phyloP scores from a whole-genome alignment of 129 eudicot genomes.

The Ambrosia trifida region DNA sequence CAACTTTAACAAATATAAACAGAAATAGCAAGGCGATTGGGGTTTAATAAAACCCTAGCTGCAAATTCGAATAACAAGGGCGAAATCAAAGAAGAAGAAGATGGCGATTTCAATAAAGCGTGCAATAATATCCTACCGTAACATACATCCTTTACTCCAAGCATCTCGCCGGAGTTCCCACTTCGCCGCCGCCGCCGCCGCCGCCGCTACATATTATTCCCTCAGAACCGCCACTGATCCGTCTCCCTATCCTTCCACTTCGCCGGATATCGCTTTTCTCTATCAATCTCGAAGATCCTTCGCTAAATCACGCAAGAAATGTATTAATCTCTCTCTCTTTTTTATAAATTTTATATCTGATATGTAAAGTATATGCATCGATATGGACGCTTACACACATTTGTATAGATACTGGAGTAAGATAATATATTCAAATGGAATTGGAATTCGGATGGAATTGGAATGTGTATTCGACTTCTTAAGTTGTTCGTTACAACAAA shows the following conservation, averaged over 20 bases:
- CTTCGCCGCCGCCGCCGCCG: conserved; percentile 31
- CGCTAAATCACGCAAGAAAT: conserved; percentile 75
- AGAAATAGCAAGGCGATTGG: not conserved
- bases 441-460: no score
- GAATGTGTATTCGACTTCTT: no score
- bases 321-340: conserved; percentile 30
- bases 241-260: conserved; percentile 8
- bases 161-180: conserved; percentile 33
- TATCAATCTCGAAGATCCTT: conserved; percentile 50
- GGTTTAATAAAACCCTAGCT: conserved; percentile 17
- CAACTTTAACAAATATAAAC: not conserved
- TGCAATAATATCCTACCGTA: conserved; percentile 43
- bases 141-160: conserved; percentile 31
- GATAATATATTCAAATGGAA: no score
- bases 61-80: conserved; percentile 6
- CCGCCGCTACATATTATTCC: conserved; percentile 24
- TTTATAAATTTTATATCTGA: not conserved
- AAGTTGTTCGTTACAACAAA: no score
- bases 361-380: not conserved
- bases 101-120: conserved; percentile 58
- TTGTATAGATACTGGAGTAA: not conserved
- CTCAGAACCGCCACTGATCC: conserved; percentile 19
- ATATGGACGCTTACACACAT: not conserved
- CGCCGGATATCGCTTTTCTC: conserved; percentile 39
- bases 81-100: not conserved